Evolutionary conservation across 352 stramenopile genomes (phyloP).

Genomic region (Globisporangium okanoganense): DNA sequence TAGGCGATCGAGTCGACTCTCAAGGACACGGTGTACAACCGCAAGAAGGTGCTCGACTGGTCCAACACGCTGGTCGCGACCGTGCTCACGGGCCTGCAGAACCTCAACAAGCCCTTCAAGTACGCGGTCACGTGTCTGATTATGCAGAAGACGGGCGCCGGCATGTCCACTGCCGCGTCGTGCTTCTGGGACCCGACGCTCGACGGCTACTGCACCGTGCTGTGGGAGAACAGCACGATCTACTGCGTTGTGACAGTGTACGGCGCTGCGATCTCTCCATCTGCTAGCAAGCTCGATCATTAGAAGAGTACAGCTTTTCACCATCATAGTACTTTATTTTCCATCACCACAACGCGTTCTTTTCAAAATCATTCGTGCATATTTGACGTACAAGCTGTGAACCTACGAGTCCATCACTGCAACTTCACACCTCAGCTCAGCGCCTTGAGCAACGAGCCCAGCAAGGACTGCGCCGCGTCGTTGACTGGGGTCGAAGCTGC

Average conservation of each 20-base stretch:
- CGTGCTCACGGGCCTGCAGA: slow-evolving; percentile 78
- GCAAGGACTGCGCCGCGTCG: slow-evolving; percentile 47
- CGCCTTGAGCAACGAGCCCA: slow-evolving; percentile 34
- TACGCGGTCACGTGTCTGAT: slow-evolving; percentile 83
- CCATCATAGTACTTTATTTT: not conserved
- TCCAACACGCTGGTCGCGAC: slow-evolving; percentile 75
- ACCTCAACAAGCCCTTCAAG: slow-evolving; percentile 88
- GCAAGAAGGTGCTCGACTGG: slow-evolving; percentile 86
- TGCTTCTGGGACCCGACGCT: slow-evolving; percentile 78
- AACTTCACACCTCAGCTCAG: slow-evolving; percentile 5
- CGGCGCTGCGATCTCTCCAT: slow-evolving; percentile 75
- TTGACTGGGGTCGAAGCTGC: slow-evolving; percentile 26
- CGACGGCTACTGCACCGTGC: slow-evolving; percentile 77
- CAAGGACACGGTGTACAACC: slow-evolving; percentile 83
- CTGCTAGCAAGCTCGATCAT: slow-evolving; percentile 65
- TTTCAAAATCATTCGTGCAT: not conserved
- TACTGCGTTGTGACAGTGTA: slow-evolving; percentile 85
- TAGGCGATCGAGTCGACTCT: slow-evolving; percentile 72
- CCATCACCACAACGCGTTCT: not conserved
- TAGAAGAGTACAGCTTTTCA: slow-evolving; percentile 20
- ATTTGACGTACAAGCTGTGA: not conserved
- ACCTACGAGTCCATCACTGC: not conserved
- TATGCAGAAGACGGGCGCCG: slow-evolving; percentile 82
- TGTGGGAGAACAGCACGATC: slow-evolving; percentile 85
- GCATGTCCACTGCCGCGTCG: slow-evolving; percentile 60